Evolutionary conservation across 2,329 filamentous ascomycete genomes (phyloP).

Genomic region (Apiospora pterosperma): DNA sequence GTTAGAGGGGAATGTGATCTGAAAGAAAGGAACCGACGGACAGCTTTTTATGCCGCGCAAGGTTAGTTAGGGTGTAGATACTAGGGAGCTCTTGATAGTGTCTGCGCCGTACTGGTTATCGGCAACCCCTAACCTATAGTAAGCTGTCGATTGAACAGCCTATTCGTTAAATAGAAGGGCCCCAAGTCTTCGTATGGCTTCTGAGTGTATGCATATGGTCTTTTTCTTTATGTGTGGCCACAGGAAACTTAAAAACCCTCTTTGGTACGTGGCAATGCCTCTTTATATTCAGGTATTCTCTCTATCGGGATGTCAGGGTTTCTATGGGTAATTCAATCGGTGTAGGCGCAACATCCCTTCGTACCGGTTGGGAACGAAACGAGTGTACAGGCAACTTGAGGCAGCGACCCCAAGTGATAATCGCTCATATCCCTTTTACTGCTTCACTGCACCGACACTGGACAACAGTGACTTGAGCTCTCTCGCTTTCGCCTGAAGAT

Average conservation of each 20-base stretch:
- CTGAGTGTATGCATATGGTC: background rate
- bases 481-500: slow-evolving; percentile 65
- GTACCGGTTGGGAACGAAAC: background rate
- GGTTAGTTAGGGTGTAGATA: background rate
- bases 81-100: background rate
- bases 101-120: background rate
- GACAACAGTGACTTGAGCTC: slow-evolving; percentile 64
- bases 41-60: background rate
- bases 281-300: background rate
- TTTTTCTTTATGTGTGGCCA: no score
- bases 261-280: background rate
- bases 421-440: background rate
- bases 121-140: background rate
- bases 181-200: background rate
- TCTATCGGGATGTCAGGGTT: background rate
- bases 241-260: background rate
- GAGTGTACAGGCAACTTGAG: background rate
- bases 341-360: background rate
- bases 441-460: slow-evolving; percentile 43
- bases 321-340: background rate
- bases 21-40: no score
- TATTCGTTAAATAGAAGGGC: background rate
- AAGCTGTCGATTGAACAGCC: background rate
- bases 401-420: no score
- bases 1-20: background rate